Percentiles rank a stretch among this genome's conserved stretches.
Conservation (phyloP, 2,329 filamentous ascomycete genomes). For the Arthrobotrys megalospora region DNA sequence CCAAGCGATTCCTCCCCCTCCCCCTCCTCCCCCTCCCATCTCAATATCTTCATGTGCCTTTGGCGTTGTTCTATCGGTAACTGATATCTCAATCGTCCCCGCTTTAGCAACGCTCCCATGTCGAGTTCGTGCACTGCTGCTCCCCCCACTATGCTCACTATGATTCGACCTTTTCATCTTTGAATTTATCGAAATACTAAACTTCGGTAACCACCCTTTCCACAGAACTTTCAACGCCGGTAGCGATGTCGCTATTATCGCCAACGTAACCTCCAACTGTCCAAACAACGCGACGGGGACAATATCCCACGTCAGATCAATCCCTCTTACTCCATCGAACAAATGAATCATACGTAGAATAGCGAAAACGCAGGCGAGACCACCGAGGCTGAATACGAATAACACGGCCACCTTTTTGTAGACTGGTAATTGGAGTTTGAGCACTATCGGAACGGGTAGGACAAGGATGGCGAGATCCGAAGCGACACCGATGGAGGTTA, state of each 20-base stretch:
- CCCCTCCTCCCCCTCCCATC: background rate
- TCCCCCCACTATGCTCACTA: slow-evolving; percentile 16
- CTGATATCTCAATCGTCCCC: background rate
- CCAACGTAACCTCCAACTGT: slow-evolving; percentile 48
- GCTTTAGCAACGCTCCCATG: slow-evolving; percentile 19
- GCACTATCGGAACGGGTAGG: slow-evolving; percentile 31
- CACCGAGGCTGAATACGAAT: slow-evolving; percentile 38
- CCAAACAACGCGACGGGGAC: slow-evolving; percentile 42
- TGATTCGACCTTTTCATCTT: slow-evolving; percentile 25
- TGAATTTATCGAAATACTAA: background rate
- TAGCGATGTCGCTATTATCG: slow-evolving; percentile 44
- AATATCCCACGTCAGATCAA: slow-evolving; percentile 50
- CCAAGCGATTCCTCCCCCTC: slow-evolving; percentile 11
- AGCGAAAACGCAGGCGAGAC: slow-evolving; percentile 39
- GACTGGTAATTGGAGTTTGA: slow-evolving; percentile 39
- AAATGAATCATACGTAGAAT: slow-evolving; percentile 45
- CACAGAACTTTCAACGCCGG: slow-evolving; percentile 45
- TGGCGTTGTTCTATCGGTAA: slow-evolving; percentile 2
- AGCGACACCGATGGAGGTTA: slow-evolving; percentile 43
- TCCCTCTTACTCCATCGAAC: slow-evolving; percentile 41
- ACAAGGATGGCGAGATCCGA: slow-evolving; percentile 45
- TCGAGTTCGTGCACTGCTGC: slow-evolving; percentile 22
- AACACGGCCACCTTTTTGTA: slow-evolving; percentile 44
- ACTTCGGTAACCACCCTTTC: slow-evolving; percentile 34
- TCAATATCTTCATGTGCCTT: slow-evolving; percentile 29